These are phyloP conservation scores for Tetrahymena borealis DNA, from an alignment of 73 alveolate species.

Conservation along the genomic window DNA sequence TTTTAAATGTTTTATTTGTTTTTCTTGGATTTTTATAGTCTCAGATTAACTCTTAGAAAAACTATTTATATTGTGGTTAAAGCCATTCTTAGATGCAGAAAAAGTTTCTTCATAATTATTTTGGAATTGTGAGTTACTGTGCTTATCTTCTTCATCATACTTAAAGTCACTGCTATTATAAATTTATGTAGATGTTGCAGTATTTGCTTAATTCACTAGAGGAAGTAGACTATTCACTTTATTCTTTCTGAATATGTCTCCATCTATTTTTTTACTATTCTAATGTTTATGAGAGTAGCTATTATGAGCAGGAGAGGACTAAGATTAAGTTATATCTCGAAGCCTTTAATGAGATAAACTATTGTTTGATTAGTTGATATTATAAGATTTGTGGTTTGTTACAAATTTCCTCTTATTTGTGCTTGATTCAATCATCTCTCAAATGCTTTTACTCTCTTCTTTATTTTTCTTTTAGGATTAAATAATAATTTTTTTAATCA, in stretches of 20 bases:
- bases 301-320: not conserved
- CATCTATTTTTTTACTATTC: not conserved
- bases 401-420: too few species aligned
- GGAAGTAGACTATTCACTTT: not conserved
- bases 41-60: not conserved
- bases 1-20: not conserved
- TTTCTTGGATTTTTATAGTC: not conserved
- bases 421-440: too few species aligned
- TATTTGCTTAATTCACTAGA: not conserved
- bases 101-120: not conserved
- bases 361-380: too few species aligned
- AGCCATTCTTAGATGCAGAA: not conserved
- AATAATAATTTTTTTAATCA: too few species aligned
- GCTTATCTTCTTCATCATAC: not conserved
- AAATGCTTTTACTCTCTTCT: too few species aligned
- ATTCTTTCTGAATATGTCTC: not conserved
- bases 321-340: not conserved
- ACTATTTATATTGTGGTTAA: not conserved
- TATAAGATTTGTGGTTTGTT: too few species aligned
- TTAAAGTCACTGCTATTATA: not conserved
- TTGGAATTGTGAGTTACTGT: not conserved
- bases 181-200: not conserved
- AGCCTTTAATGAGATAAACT: too few species aligned
- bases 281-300: not conserved
- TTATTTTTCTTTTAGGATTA: too few species aligned